Percentiles rank a stretch among this genome's conserved stretches.
These are phyloP conservation scores for Drechslerella dactyloides DNA, from an alignment of 2,329 filamentous ascomycete species.

Conservation along the genomic window DNA sequence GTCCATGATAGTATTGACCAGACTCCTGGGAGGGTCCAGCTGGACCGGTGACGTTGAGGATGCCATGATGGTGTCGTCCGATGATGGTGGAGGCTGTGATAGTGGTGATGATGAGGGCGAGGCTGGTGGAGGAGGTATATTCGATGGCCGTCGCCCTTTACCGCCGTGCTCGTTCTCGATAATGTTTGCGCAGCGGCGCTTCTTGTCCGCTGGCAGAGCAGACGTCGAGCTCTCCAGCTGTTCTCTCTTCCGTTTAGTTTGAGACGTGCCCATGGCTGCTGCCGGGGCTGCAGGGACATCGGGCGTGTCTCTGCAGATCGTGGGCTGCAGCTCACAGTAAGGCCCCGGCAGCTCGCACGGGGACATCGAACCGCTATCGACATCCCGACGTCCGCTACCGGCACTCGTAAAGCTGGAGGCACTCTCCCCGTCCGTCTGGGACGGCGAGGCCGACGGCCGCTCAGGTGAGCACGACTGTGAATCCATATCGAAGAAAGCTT, in stretches of 20 bases:
- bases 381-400: background rate
- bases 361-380: slow-evolving; percentile 1
- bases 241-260: background rate
- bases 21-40: background rate
- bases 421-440: too few relatives aligned
- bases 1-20: too few relatives aligned
- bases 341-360: background rate
- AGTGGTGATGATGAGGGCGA: background rate
- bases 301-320: background rate
- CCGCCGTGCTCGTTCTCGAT: slow-evolving; percentile 17
- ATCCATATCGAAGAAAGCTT: slow-evolving; percentile 34
- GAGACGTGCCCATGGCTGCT: background rate
- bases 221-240: background rate
- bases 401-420: too few relatives aligned
- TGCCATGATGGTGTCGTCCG: background rate
- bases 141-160: slow-evolving; percentile 11
- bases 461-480: too few relatives aligned
- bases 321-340: slow-evolving; percentile 15
- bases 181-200: slow-evolving; percentile 22
- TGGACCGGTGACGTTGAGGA: slow-evolving; percentile 4
- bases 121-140: background rate
- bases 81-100: background rate
- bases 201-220: background rate
- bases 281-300: too few relatives aligned
- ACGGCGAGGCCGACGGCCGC: too few relatives aligned